Base-by-base conservation (phyloP, 176 grass and related monocot species). In the Tillandsia leiboldiana region DNA sequence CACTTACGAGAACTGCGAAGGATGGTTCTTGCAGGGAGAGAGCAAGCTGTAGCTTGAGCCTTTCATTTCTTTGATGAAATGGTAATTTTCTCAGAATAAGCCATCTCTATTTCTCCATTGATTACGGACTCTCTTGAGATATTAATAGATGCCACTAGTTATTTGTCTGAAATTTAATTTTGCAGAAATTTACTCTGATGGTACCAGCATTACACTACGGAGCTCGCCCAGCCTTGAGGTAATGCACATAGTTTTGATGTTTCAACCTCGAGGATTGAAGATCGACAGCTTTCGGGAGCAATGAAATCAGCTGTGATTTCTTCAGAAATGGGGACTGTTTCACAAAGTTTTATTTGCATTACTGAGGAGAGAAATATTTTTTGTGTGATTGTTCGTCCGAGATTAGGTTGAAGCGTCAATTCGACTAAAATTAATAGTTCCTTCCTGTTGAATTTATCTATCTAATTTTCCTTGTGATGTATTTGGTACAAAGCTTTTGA, bases 1-100 rank as follows among this genome's bases (percentile, higher is more conserved):
- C 81, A 86, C 72, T 80, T 89, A 11, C 80, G 80, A 63, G 83
- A 84, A 69, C 72, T 92, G 58, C 78, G 88, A 20, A 83, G 51
- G 73, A 78, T 85, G 29, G 79, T 71, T 59, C 72, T 85, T 75
- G 2, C 59, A 48, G 28, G 74, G 68, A 81, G 84, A 73, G 74
- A 75, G 4, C 56, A 61, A 61, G 17, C 56, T 61, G 17, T 61
- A 18, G 56, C 56, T 23, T 61, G 56, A 61, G 17, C 56, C 22
- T 61, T 20, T 18, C 56, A 9, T 42, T 42, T 42, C 4, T 20
- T 23, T 15, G 56, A 61, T 61, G 13, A n/a, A 61, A 20, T 23
- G 56, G 56, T 61, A 61, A 22, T 61, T 20, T 18, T 61, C n/a
- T 61, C 22, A 10, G 56, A 61, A 23, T 10, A 61, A 61, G 22